Conservation (phyloP, 805 yeast genomes). For the Suhomyces sp. region DNA sequence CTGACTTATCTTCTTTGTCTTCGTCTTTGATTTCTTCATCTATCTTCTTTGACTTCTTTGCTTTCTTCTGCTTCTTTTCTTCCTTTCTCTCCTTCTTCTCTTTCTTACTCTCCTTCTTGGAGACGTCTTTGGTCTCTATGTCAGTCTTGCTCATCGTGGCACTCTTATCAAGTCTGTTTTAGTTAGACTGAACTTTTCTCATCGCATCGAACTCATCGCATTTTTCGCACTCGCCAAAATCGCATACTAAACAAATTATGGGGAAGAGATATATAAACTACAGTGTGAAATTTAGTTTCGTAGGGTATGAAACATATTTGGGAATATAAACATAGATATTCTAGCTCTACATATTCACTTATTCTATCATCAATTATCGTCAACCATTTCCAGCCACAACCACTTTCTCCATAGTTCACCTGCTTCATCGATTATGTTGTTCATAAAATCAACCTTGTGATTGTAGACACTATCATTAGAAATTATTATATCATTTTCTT, state of each 20-base stretch:
- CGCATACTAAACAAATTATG: neutral
- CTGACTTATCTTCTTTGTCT: constrained; percentile 7
- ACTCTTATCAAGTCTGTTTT: neutral
- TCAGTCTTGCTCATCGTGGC: neutral
- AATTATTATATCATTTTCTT: constrained; percentile 16
- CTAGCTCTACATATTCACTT: neutral
- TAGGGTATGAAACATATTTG: neutral
- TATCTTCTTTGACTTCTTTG: constrained; percentile 6
- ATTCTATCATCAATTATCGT: constrained; percentile 19
- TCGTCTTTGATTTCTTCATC: constrained; percentile 10
- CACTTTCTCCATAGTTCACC: constrained; percentile 89
- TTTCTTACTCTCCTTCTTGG: constrained; percentile 14
- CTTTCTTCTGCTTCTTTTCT: constrained; percentile 31
- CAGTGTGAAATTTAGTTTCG: neutral
- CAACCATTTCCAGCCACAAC: constrained; percentile 50
- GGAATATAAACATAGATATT: neutral
- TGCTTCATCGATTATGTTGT: constrained; percentile 69
- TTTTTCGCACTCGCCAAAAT: neutral
- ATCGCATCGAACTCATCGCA: constrained; percentile 4
- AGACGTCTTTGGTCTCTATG: neutral
- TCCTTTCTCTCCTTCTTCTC: constrained; percentile 24
- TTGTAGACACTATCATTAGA: constrained; percentile 35
- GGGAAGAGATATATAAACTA: neutral
- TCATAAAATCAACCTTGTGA: constrained; percentile 60
- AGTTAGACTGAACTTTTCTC: neutral